Percentiles rank a stretch among this genome's conserved stretches.
phyloP scores from a whole-genome alignment of 2,329 filamentous ascomycete genomes.

The Eutypa lata region DNA sequence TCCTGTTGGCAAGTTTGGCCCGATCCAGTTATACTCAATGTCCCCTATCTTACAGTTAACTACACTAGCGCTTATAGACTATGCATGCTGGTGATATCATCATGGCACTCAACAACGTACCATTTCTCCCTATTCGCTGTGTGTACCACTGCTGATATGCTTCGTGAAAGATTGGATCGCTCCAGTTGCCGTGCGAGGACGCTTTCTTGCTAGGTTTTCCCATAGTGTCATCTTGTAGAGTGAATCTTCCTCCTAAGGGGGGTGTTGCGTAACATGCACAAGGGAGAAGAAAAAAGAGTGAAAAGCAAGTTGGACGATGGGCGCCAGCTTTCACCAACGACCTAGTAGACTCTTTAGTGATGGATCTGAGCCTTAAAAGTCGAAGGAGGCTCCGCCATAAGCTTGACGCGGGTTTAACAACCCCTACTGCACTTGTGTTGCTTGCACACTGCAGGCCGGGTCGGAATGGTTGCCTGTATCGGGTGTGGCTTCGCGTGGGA shows the following conservation, averaged over 20 bases:
- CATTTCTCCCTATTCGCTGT: constrained; percentile 20
- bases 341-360: constrained; percentile 3
- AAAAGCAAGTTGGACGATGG: constrained; percentile 15
- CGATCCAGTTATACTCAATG: constrained; percentile 17
- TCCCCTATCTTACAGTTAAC: constrained; percentile 12
- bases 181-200: constrained; percentile 22
- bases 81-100: constrained; percentile 8
- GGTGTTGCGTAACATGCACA: constrained; percentile 10
- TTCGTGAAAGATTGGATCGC: constrained; percentile 23
- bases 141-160: constrained; percentile 17
- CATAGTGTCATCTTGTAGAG: constrained; percentile 28
- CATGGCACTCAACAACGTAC: constrained; percentile 14
- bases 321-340: constrained; percentile 17
- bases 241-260: constrained; percentile 16
- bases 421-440: no score
- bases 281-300: no score
- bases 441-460: neutral
- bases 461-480: neutral
- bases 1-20: constrained; percentile 6
- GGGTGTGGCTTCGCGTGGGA: neutral
- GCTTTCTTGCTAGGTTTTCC: constrained; percentile 20
- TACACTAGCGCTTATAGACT: no score
- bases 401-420: no score
- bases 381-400: neutral
- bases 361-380: neutral